These are phyloP conservation scores for Nakazawaea wickerhamii DNA, from an alignment of 805 yeast species.

Conservation along the genomic window DNA sequence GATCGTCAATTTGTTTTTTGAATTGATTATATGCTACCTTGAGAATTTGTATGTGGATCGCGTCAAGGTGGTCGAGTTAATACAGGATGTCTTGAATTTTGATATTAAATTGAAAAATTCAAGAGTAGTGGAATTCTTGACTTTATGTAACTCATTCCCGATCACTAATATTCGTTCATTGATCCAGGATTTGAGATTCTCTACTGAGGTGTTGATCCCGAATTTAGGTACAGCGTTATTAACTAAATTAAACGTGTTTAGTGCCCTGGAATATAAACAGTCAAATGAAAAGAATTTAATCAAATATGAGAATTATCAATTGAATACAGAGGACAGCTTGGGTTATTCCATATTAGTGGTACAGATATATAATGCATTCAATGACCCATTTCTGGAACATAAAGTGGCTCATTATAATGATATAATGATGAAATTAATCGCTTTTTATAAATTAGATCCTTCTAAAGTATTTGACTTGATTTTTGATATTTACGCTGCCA, in stretches of 20 bases:
- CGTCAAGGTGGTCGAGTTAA: background rate
- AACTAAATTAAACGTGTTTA: conserved; percentile 23
- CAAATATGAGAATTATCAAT: conserved; percentile 50
- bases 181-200: conserved; percentile 1
- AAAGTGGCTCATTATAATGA: conserved; percentile 40
- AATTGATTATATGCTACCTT: conserved; percentile 2
- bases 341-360: conserved; percentile 67
- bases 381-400: conserved; percentile 32
- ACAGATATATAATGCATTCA: conserved; percentile 39
- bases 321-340: conserved; percentile 68
- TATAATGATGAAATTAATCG: conserved; percentile 55
- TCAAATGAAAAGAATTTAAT: background rate
- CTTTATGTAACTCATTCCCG: conserved; percentile 14
- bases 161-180: conserved; percentile 7
- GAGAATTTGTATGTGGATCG: background rate
- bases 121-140: conserved; percentile 6
- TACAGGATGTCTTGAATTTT: background rate
- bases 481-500: conserved; percentile 45
- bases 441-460: conserved; percentile 73
- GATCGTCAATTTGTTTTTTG: conserved; percentile 1
- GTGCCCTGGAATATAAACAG: conserved; percentile 20
- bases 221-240: conserved; percentile 23
- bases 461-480: conserved; percentile 60
- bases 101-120: conserved; percentile 1
- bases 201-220: conserved; percentile 1